Conservation (phyloP, 176 grass and related monocot species). For the Avena sativa region DNA sequence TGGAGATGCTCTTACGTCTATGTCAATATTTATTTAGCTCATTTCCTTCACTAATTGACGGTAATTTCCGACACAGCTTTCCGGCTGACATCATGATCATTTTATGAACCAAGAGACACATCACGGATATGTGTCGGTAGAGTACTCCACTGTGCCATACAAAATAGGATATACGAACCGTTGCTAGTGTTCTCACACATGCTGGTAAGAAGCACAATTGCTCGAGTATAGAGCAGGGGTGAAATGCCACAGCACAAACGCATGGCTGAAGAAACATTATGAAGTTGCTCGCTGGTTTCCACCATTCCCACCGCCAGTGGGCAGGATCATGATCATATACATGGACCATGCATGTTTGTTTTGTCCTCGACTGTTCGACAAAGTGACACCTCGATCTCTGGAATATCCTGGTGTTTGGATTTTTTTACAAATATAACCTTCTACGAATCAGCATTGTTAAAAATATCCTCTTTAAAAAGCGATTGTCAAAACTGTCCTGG, state of each 20-base stretch:
- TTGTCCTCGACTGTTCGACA: background rate
- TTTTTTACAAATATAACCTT: too few species aligned
- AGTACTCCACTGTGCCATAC: background rate
- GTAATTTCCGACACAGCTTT: too few species aligned
- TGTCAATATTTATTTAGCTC: too few species aligned
- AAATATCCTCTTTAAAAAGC: too few species aligned
- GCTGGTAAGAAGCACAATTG: background rate
- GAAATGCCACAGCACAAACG: background rate
- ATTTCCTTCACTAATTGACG: too few species aligned
- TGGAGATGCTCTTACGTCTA: too few species aligned
- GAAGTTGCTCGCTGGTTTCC: slow-evolving; percentile 39
- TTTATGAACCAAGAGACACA: background rate
- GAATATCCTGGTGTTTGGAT: slow-evolving; percentile 9
- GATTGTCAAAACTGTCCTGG: too few species aligned
- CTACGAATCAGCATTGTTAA: too few species aligned
- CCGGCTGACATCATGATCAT: too few species aligned
- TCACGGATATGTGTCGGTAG: background rate
- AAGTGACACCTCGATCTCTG: slow-evolving; percentile 10
- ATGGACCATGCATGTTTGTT: background rate
- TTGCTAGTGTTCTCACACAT: background rate
- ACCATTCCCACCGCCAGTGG: background rate
- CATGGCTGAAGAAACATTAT: background rate
- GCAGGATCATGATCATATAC: too few species aligned
- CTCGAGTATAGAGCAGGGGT: background rate
- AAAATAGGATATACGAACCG: background rate